Base-by-base conservation (phyloP, 225 moss, liverwort and hornwort species). In the Pleurozium schreberi region DNA sequence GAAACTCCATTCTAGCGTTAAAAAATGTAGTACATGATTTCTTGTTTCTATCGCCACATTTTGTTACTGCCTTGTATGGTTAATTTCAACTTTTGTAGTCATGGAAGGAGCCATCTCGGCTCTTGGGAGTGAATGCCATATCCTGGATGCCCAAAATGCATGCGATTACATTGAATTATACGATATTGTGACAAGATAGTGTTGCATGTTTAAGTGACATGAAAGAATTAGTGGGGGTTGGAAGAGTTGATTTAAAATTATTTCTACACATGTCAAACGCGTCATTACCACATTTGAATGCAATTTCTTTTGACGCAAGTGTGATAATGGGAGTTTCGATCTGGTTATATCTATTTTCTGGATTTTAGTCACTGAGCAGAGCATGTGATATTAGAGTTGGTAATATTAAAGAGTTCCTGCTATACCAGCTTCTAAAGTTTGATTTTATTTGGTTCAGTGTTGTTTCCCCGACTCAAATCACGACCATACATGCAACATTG, bases 401-500 rank as follows among this genome's bases (percentile, higher is more conserved):
- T 63, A 40, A 33, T 69, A 59, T 52, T 52, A 40, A 75, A 61
- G 49, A 77, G 64, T 18, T 71, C 2, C 21, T 57, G 58, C 25
- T 85, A 40, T 50, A 66, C 14, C 75, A 84, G 64, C 52, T 71
- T 43, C 73, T 58, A n/a, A 90, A n/a, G 25, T 9, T 73, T 78
- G 79, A 15, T 59, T 25, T 77, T 85, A 60, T 84, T 87, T 81
- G 61, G 55, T 91, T 84, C 95, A 98, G 97, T 98, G 98, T 83
- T 98, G 98, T 85, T 96, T 98, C 88, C 96, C 97, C 55, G 90
- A 93, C 58, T 81, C 95, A 10, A 85, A 86, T 57, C 90, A 89
- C 45, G 93, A 89, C 40, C 98, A 98, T 74, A 75, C 84, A 11
- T 98, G 98, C 90, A 91, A 91, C 86, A 90, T 92, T 87, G 90